Percentiles rank a stretch among this genome's conserved stretches.
These are phyloP conservation scores for Neonectria faginata DNA, from an alignment of 2,329 filamentous ascomycete species.

Conservation along the genomic window DNA sequence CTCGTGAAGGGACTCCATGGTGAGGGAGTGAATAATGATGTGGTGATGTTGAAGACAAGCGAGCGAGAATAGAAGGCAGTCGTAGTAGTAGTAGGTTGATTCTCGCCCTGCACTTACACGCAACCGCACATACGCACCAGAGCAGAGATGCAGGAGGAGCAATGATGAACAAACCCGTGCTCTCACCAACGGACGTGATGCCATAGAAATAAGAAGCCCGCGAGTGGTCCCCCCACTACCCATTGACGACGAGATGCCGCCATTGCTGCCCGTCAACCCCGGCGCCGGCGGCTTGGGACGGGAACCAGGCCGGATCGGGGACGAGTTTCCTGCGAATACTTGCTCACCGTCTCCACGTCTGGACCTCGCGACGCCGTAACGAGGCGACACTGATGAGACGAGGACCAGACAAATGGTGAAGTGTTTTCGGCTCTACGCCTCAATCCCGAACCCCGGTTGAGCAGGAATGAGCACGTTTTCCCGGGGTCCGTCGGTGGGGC, in stretches of 20 bases:
- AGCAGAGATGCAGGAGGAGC: constrained; percentile 11
- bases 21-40: background rate
- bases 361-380: constrained; percentile 18
- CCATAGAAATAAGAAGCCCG: constrained; percentile 43
- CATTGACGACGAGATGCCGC: background rate
- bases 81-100: background rate
- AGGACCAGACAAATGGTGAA: background rate
- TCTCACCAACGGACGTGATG: constrained; percentile 31
- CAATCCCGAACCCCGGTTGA: constrained; percentile 38
- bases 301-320: constrained; percentile 40
- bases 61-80: too few relatives aligned
- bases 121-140: background rate
- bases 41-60: background rate
- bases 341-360: constrained; percentile 34
- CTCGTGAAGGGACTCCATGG: constrained; percentile 37
- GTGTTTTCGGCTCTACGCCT: too few relatives aligned
- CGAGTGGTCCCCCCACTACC: constrained; percentile 29
- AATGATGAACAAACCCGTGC: constrained; percentile 4
- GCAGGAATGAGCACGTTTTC: constrained; percentile 55
- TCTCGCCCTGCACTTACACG: background rate
- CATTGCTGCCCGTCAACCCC: background rate
- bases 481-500: constrained; percentile 36
- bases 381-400: constrained; percentile 27
- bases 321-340: constrained; percentile 37
- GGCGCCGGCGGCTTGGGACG: constrained; percentile 29